These are phyloP conservation scores for Hura crepitans DNA, from an alignment of 441 rosid genomes.

Conservation along the genomic window DNA sequence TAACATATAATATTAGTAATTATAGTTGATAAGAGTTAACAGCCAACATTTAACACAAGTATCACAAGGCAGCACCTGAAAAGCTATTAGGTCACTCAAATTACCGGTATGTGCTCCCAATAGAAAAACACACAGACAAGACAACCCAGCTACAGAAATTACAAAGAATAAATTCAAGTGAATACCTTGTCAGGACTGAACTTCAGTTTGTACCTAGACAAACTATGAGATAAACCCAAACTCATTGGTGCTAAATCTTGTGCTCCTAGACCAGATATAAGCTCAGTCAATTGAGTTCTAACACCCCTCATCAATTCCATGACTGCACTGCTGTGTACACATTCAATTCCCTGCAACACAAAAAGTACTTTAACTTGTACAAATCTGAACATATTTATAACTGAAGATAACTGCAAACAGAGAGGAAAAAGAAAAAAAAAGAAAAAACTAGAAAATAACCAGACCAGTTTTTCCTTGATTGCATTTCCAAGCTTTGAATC, in stretches of 20 bases:
- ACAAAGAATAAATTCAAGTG: background rate
- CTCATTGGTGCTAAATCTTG: slow-evolving; percentile 95
- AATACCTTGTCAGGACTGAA: slow-evolving; percentile 91
- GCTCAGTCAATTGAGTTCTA: slow-evolving; percentile 81
- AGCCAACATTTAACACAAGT: background rate
- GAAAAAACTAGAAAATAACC: slow-evolving; percentile 9
- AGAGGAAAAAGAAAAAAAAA: background rate
- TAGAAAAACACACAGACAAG: background rate
- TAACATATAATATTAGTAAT: background rate
- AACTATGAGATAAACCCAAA: slow-evolving; percentile 87
- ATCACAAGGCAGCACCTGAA: background rate
- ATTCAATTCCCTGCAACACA: slow-evolving; percentile 68
- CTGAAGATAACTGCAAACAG: background rate
- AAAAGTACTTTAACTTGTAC: slow-evolving; percentile 16
- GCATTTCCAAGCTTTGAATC: slow-evolving; percentile 95
- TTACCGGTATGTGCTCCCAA: background rate
- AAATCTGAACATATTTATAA: background rate
- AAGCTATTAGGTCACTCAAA: background rate
- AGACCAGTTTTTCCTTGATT: slow-evolving; percentile 80
- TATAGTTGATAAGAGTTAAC: background rate
- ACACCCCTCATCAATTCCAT: slow-evolving; percentile 94
- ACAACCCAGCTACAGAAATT: background rate
- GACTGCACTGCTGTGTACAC: slow-evolving; percentile 80
- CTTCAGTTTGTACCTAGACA: slow-evolving; percentile 81
- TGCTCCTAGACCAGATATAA: slow-evolving; percentile 69